Evolutionary conservation across 1,284 basidiomycete species (phyloP).

Genomic region (Gomphus sp.): DNA sequence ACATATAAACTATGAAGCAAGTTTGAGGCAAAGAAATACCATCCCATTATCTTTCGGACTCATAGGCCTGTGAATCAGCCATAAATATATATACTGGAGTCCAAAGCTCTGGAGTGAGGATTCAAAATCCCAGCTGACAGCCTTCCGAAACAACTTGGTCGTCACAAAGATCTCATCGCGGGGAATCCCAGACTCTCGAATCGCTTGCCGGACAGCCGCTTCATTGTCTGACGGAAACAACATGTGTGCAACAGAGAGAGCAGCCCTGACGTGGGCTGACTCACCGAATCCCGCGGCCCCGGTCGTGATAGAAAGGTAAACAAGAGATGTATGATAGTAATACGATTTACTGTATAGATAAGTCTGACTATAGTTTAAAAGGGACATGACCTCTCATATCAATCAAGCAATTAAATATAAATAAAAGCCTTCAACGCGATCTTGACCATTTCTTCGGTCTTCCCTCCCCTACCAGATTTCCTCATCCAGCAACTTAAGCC

Average conservation of each 20-base stretch:
- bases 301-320: constrained; percentile 37
- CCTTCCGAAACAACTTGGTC: too few relatives aligned
- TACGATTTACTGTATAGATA: constrained; percentile 11
- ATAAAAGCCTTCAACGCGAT: constrained; percentile 18
- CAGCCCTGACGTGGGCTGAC: too few relatives aligned
- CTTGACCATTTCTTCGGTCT: constrained; percentile 27
- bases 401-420: background rate
- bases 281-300: constrained; percentile 16
- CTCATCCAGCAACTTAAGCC: constrained; percentile 34
- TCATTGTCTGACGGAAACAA: too few relatives aligned
- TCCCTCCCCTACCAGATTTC: constrained; percentile 22
- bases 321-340: too few relatives aligned
- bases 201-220: too few relatives aligned
- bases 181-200: too few relatives aligned
- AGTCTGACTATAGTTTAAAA: constrained; percentile 8
- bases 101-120: constrained; percentile 46
- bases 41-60: constrained; percentile 13
- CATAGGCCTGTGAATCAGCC: constrained; percentile 60
- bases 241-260: constrained; percentile 18
- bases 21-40: constrained; percentile 7
- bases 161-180: too few relatives aligned
- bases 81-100: constrained; percentile 61
- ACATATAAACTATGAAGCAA: background rate
- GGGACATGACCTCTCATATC: background rate
- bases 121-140: constrained; percentile 39